phyloP scores from a whole-genome alignment of 2,329 filamentous ascomycete species.

The Pseudogymnoascus sp. region DNA sequence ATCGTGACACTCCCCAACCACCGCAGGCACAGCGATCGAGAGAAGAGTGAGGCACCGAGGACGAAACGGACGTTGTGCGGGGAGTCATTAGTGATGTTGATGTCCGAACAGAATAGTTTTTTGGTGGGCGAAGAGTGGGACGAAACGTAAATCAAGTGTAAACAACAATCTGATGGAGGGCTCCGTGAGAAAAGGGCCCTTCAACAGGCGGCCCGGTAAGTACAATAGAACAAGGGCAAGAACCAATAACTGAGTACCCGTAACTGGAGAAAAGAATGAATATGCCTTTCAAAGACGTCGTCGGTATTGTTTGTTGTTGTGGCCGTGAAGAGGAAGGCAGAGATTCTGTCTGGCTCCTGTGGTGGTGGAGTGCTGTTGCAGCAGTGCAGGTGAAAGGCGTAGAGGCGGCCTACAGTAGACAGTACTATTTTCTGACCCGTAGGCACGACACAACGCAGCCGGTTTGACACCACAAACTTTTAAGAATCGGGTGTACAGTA shows the following conservation, averaged over 20 bases:
- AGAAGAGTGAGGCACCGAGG: slow-evolving; percentile 10
- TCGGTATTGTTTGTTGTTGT: slow-evolving; percentile 6
- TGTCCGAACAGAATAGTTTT: slow-evolving; percentile 4
- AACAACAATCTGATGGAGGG: slow-evolving; percentile 7
- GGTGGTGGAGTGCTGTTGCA: slow-evolving; percentile 3
- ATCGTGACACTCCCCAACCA: slow-evolving; percentile 10
- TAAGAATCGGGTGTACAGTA: slow-evolving; percentile 4
- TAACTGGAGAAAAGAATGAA: neutral
- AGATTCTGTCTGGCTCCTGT: neutral
- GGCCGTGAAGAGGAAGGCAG: neutral
- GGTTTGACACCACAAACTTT: neutral
- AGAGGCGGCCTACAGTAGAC: neutral
- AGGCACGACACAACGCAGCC: neutral
- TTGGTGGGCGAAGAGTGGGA: slow-evolving; percentile 6
- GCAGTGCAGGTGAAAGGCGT: neutral
- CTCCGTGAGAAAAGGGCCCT: neutral
- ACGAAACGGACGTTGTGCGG: slow-evolving; percentile 8
- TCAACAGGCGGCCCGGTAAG: neutral
- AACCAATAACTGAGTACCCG: neutral
- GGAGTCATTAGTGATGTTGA: slow-evolving; percentile 9
- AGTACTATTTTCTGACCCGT: neutral
- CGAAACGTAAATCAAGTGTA: slow-evolving; percentile 6
- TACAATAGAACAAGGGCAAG: slow-evolving; percentile 3
- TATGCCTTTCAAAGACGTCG: slow-evolving; percentile 1
- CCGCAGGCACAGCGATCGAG: slow-evolving; percentile 8